Percentiles rank a stretch among this genome's conserved stretches.
Conservation (phyloP, 164 flowering plant species). For the Sedum album region DNA sequence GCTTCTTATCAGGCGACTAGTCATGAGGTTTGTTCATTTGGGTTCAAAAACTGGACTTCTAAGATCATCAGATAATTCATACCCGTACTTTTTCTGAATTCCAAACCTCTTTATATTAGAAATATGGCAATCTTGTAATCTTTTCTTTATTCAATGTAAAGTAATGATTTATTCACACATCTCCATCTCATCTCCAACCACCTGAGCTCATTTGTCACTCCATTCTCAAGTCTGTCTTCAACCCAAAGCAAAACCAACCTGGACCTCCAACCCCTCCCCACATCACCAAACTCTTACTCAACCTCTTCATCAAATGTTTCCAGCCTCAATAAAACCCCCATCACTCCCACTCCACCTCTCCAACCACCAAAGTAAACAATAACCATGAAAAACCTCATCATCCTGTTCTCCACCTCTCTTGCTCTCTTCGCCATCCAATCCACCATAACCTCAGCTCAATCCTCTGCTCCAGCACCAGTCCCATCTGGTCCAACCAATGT, state of each 20-base stretch:
- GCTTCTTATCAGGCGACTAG: slow-evolving; percentile 81
- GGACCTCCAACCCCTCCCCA: neutral
- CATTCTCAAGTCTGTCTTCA: slow-evolving; percentile 5
- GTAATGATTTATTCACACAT: neutral
- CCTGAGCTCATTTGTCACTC: neutral
- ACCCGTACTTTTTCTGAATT: neutral
- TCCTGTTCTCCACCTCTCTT: no score
- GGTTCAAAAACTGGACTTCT: no score
- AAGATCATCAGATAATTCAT: no score
- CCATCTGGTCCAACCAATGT: no score
- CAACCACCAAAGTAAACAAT: neutral
- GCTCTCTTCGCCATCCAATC: no score
- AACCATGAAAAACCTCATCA: no score
- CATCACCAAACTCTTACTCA: neutral
- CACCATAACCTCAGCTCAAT: no score
- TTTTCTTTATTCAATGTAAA: neutral
- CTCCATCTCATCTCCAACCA: neutral
- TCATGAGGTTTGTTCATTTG: no score
- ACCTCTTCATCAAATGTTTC: neutral
- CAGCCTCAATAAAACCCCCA: slow-evolving; percentile 1
- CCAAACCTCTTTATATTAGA: neutral
- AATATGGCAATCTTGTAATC: neutral
- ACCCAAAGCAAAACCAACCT: neutral
- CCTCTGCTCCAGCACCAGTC: no score
- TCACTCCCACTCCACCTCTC: neutral